Evolutionary conservation across 2,329 filamentous ascomycete species (phyloP), one percentile per base, ranked within the genome.

Genomic region (Fusarium kyushuense): DNA sequence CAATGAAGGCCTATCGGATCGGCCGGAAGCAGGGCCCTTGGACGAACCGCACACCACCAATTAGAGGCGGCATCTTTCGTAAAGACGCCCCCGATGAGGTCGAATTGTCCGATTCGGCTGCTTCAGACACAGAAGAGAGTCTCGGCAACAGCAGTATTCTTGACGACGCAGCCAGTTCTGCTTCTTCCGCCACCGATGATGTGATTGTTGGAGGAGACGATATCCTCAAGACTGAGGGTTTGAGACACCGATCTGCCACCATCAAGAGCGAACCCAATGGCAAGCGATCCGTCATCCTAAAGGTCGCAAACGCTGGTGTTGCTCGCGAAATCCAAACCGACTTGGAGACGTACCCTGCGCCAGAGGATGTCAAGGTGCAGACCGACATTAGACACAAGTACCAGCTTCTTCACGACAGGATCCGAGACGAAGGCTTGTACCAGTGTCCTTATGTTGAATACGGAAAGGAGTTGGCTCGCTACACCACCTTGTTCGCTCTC

Each of bases 1-100:
- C 83, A 51, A 89, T 90, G 86, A 85, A 83, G 75, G 82, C 83
- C 70, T 89, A 84, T 77, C 86, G 85, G 70, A 87, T 90, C 70
- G 88, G 87, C 70, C 84, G 83, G 72, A 84, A 82, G 73, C 79
- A 85, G 55, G 82, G 84, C 65, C 82, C 82, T 36, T 90, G 87
- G 87, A 77, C 78, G 63, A 88, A 87, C 77, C 80, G 84, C 69
- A 84, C 83, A 68, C 87, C 88, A 56, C 88, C 88, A 67, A 89
- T 90, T 63, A 82, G 84, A 73, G 82, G 84, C 40, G 82, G 83
- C 43, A 72, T 83, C 72, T 82, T 70, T 35, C 45, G 76, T 55
- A 72, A 65, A 47, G 61, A 67, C 29, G 52, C 54, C 16, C 43
- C 51, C 17, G 56, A 63, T 11, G 51, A 57, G n/a, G 29, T 63